Evolutionary conservation across 2,329 filamentous ascomycete species (phyloP).

Genomic region (Colletotrichum sp.): DNA sequence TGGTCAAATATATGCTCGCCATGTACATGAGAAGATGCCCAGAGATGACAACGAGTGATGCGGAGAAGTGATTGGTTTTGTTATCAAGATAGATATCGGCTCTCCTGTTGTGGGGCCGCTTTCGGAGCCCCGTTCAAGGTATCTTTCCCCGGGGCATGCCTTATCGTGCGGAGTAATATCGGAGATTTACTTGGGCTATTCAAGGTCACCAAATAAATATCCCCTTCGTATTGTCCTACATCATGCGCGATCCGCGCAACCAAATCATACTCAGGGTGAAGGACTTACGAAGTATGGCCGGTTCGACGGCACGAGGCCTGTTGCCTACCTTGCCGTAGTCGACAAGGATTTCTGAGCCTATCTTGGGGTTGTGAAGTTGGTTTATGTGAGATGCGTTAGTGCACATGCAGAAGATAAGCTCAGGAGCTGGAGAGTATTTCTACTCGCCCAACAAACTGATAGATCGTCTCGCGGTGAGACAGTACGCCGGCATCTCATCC

Average conservation of each 20-base stretch:
- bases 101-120: not conserved
- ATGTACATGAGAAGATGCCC: not conserved
- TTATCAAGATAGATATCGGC: not conserved
- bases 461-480: not conserved
- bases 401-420: not conserved
- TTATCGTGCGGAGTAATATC: not conserved
- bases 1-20: not conserved
- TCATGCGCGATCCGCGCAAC: not conserved
- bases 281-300: not conserved
- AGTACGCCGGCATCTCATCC: not conserved
- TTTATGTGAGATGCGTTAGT: not conserved
- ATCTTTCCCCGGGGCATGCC: not conserved
- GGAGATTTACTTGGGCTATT: not conserved
- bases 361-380: not conserved
- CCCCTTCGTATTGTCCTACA: not conserved
- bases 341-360: not conserved
- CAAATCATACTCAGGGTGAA: not conserved
- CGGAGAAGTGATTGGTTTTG: not conserved
- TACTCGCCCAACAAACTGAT: not conserved
- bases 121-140: not conserved
- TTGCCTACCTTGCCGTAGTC: not conserved
- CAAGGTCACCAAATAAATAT: not conserved
- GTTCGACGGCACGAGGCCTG: not conserved
- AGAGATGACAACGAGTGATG: not conserved
- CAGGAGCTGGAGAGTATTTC: not conserved